These are phyloP conservation scores for Xylaria longipes DNA, from an alignment of 495 filamentous ascomycete species.

Conservation along the genomic window DNA sequence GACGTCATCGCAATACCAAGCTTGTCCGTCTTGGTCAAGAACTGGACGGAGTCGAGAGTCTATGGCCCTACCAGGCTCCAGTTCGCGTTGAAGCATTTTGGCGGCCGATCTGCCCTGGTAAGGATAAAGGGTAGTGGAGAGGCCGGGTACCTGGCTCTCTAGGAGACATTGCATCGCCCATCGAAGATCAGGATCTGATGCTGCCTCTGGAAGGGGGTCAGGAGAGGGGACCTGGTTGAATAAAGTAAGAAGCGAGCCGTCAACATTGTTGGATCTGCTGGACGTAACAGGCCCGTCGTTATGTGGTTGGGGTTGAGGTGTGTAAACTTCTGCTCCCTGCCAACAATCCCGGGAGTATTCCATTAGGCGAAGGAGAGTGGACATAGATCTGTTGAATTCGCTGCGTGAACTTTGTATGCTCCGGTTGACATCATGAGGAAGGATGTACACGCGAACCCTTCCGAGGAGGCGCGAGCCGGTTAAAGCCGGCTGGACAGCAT, in stretches of 20 bases:
- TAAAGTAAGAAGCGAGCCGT: constrained; percentile 76
- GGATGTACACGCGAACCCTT: constrained; percentile 65
- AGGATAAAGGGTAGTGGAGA: constrained; percentile 72
- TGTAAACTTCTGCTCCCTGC: constrained; percentile 49
- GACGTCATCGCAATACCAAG: constrained; percentile 77
- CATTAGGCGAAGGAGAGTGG: constrained; percentile 58
- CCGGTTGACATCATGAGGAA: constrained; percentile 70
- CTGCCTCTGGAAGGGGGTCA: constrained; percentile 56
- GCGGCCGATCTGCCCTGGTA: constrained; percentile 87
- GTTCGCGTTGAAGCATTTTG: constrained; percentile 84
- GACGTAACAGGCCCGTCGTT: neutral
- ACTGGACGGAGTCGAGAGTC: constrained; percentile 74
- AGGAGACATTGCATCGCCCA: constrained; percentile 70
- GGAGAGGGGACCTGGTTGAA: constrained; percentile 88
- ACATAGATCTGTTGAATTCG: constrained; percentile 50
- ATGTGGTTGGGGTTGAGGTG: constrained; percentile 6
- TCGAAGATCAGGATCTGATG: constrained; percentile 62
- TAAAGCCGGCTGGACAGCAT: constrained; percentile 27
- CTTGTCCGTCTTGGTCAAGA: constrained; percentile 62
- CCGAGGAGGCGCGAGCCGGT: constrained; percentile 28
- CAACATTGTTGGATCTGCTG: constrained; percentile 37
- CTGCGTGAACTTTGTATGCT: constrained; percentile 48
- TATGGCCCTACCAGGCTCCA: constrained; percentile 64
- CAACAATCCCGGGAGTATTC: constrained; percentile 65
- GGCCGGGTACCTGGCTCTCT: constrained; percentile 58